Base-by-base conservation (phyloP, 2,329 filamentous ascomycete genomes). In the Paecilomyces fulvus region DNA sequence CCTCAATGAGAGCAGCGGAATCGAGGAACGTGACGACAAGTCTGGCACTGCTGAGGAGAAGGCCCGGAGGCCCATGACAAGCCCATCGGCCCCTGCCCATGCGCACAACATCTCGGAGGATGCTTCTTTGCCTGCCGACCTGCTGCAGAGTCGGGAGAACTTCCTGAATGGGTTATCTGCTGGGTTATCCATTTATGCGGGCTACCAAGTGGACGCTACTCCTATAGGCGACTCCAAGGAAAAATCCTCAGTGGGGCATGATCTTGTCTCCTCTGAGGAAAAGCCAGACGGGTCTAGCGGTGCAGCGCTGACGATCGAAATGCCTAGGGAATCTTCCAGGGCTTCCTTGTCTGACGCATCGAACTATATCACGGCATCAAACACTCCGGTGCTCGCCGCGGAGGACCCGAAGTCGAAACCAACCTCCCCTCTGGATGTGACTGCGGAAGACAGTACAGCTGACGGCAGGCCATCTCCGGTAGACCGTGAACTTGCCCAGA, bases 401-500 rank as follows among this genome's bases (percentile, higher is more conserved):
- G 67, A 69, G 46, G 67, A 70, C 12, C 61, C 59, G 30, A 63
- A 61, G 48, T 37, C 51, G 5, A 49, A 51, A 25, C 58, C 50
- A 37, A 55, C 31, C 23, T 55, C 51, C 11, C 48, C 53, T 11
- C 49, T 58, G 28, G 49, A 55, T 6, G 64, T 64, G 14, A 52
- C 59, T 4, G 46, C 58, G 3, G 64, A 67, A 49, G 61, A 53
- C 5, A 58, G 53, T 6, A 49, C 56, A n/a, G 31, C 61, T 11
- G 60, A 63, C 20, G 61, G 67, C 37, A 60, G 59, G 3, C 66
- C 79, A 3, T 76, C 83, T 1, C 82, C 85, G 37, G 85, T 88
- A 56, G 91, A 96, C 64, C 80, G 82, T 20, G 83, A 88, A 62
- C 89, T 88, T 68, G 94, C 92, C 0, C 82, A 86, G 63, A 86